Percentiles rank a stretch among this genome's conserved stretches.
Evolutionary conservation across 495 filamentous ascomycete species (phyloP).

Genomic region (Daldinia concentrica): DNA sequence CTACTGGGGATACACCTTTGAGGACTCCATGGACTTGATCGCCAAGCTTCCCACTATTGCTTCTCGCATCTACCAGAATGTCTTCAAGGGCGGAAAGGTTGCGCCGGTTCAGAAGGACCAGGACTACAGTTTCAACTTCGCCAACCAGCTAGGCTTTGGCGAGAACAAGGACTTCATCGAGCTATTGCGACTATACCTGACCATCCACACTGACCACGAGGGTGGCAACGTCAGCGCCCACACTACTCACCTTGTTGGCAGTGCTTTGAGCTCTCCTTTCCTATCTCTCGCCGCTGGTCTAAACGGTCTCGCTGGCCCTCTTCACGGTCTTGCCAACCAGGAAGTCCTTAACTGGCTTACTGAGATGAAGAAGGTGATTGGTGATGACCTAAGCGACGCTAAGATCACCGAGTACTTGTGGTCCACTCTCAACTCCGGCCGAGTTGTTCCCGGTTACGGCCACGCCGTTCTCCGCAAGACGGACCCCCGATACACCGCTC

Average conservation of each 20-base stretch:
- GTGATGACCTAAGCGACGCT: slow-evolving; percentile 93
- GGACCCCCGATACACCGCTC: slow-evolving; percentile 96
- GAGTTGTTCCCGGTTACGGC: slow-evolving; percentile 97
- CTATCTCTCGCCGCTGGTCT: slow-evolving; percentile 95
- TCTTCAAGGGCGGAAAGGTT: slow-evolving; percentile 99
- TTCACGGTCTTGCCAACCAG: slow-evolving; percentile 99
- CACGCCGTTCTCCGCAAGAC: slow-evolving; percentile 99
- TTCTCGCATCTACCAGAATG: slow-evolving; percentile 97
- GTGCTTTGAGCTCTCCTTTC: slow-evolving; percentile 95
- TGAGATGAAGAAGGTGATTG: slow-evolving; percentile 96
- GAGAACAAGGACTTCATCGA: slow-evolving; percentile 97
- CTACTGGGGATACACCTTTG: slow-evolving; percentile 99
- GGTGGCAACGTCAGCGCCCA: slow-evolving; percentile 98
- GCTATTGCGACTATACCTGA: slow-evolving; percentile 96
- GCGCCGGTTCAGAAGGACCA: slow-evolving; percentile 94
- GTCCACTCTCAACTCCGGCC: slow-evolving; percentile 93
- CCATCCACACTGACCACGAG: slow-evolving; percentile 99
- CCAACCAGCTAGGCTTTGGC: slow-evolving; percentile 96
- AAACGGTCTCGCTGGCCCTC: slow-evolving; percentile 95
- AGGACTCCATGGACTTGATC: slow-evolving; percentile 99
- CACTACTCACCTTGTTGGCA: slow-evolving; percentile 97
- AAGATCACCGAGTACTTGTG: slow-evolving; percentile 98
- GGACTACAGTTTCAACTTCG: slow-evolving; percentile 98
- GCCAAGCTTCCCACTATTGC: slow-evolving; percentile 99
- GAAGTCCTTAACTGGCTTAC: slow-evolving; percentile 98